Evolutionary conservation across 768 basidiomycete genomes (phyloP).

Genomic region (Postia placenta): DNA sequence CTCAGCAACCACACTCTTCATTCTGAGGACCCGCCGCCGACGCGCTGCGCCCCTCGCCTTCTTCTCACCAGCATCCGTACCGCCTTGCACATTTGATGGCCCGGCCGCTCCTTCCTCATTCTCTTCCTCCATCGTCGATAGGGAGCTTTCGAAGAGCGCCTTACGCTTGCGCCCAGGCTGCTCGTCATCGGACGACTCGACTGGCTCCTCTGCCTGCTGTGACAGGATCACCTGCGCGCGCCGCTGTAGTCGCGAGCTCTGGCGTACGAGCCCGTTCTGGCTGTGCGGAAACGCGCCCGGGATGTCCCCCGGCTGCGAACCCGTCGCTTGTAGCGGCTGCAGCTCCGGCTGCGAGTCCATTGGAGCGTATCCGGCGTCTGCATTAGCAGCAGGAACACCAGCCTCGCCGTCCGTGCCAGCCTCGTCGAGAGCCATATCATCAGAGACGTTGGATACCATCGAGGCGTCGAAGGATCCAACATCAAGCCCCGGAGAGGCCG

Average conservation of each 20-base stretch:
- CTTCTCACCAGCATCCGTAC: not conserved
- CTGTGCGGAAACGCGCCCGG: conserved; percentile 5
- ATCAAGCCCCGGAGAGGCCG: conserved; percentile 6
- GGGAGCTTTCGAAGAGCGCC: conserved; percentile 13
- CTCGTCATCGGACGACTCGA: conserved; percentile 14
- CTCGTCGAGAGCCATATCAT: not conserved
- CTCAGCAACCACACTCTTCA: not conserved
- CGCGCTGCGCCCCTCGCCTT: not conserved
- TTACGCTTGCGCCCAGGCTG: conserved; percentile 4
- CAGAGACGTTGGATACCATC: conserved; percentile 9
- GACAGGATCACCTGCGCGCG: conserved; percentile 12
- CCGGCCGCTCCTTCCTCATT: not conserved
- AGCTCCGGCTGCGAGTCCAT: conserved; percentile 8
- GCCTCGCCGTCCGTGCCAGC: not conserved
- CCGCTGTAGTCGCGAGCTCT: conserved; percentile 13
- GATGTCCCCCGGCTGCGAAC: not conserved
- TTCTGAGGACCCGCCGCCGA: too few species aligned
- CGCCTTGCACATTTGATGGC: not conserved
- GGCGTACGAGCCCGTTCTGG: conserved; percentile 3
- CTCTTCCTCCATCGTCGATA: conserved; percentile 17
- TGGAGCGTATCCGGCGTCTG: not conserved
- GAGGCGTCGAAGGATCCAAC: conserved; percentile 10
- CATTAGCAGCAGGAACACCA: not conserved
- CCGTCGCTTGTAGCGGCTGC: not conserved
- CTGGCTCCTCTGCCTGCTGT: conserved; percentile 28